Conservation (phyloP, 345 rosid genomes). For the Pistacia atlantica region DNA sequence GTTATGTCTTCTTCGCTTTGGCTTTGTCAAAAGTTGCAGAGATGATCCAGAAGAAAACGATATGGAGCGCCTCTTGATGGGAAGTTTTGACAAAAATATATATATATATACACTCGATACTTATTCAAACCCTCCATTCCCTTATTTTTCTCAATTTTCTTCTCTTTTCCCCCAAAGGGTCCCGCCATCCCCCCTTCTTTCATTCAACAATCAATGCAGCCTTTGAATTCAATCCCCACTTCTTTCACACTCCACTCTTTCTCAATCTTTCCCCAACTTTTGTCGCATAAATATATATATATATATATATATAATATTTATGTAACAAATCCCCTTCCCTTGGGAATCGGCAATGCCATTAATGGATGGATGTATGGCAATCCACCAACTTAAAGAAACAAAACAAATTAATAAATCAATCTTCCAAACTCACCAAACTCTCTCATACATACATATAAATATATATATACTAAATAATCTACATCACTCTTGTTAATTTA, state of each 20-base stretch:
- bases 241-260: constrained; percentile 31
- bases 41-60: constrained; percentile 15
- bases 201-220: constrained; percentile 41
- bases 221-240: constrained; percentile 47
- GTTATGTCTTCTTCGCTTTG: not conserved
- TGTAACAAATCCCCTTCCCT: constrained; percentile 50
- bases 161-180: constrained; percentile 18
- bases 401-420: constrained; percentile 33
- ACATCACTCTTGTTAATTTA: constrained; percentile 42
- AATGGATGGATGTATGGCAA: constrained; percentile 42
- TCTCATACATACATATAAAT: constrained; percentile 30
- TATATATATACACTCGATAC: constrained; percentile 1
- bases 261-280: constrained; percentile 24
- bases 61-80: constrained; percentile 10
- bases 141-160: constrained; percentile 3
- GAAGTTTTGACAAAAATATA: constrained; percentile 11
- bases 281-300: constrained; percentile 26
- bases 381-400: constrained; percentile 40
- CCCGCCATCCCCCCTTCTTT: constrained; percentile 37
- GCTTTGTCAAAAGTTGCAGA: constrained; percentile 13
- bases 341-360: constrained; percentile 88
- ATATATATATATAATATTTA: constrained; percentile 7
- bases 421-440: constrained; percentile 48
- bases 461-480: constrained; percentile 32
- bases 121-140: constrained; percentile 20